Evolutionary conservation across 2,329 filamentous ascomycete species (phyloP).

Genomic region (Apiospora phragmitis): DNA sequence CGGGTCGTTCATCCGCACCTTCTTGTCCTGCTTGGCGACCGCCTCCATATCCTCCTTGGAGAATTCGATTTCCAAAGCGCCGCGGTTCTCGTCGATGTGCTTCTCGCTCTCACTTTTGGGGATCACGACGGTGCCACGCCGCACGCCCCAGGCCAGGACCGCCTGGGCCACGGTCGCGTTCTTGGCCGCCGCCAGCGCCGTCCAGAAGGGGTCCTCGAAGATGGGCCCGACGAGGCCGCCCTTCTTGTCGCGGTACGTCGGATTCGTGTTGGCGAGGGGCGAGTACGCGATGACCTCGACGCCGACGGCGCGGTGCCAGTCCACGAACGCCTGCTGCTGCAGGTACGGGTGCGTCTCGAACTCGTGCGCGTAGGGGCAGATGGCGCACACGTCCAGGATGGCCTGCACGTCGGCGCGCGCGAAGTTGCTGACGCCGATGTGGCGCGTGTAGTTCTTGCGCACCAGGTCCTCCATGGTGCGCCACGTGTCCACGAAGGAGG

Average conservation of each 20-base stretch:
- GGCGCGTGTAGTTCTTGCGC: conserved; percentile 49
- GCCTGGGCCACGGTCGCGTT: conserved; percentile 44
- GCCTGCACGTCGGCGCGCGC: conserved; percentile 37
- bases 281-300: conserved; percentile 47
- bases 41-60: conserved; percentile 37
- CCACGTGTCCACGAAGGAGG: conserved; percentile 50
- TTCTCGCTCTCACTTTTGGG: conserved; percentile 48
- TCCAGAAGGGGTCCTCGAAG: conserved; percentile 42
- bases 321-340: conserved; percentile 48
- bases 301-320: conserved; percentile 40
- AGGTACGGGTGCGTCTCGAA: conserved; percentile 55
- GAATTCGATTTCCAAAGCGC: conserved; percentile 48
- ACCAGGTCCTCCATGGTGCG: conserved; percentile 57
- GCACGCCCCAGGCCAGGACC: conserved; percentile 48
- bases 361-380: conserved; percentile 60
- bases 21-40: conserved; percentile 32
- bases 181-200: conserved; percentile 38
- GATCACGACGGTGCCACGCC: conserved; percentile 48
- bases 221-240: conserved; percentile 27
- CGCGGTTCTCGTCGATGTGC: conserved; percentile 46
- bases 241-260: conserved; percentile 38
- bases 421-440: conserved; percentile 67
- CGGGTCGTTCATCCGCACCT: conserved; percentile 38
- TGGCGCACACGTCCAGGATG: conserved; percentile 41
- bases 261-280: conserved; percentile 53